Evolutionary conservation across 306 rosid genomes (phyloP), one percentile per base, ranked within the genome.

Genomic region (Cicer chorassanicum): DNA sequence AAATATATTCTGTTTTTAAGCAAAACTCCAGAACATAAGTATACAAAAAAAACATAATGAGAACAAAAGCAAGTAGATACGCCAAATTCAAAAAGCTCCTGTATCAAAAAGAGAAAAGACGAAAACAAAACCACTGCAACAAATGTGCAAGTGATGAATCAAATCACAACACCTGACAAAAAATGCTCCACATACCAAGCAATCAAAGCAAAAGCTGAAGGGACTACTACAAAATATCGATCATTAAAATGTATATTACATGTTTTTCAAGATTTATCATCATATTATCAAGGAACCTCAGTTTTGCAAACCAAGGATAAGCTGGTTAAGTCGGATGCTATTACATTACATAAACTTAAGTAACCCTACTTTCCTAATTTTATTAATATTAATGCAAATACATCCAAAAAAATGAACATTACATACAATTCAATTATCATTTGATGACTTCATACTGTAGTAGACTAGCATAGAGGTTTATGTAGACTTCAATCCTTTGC

Each of bases 1-100:
- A 85, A 69, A 85, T 82, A 80, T 76, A 85, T 62, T 82, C 70
- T 78, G 82, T 84, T 80, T 78, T 80, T 75, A 68, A 88, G 87
- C 76, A 84, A 77, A 76, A 78, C 70, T 76, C 68, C 86, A 83
- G 40, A 83, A 78, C 18, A 76, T 60, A 77, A 74, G 16, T 70
- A 85, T 68, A 75, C 75, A 36, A 80, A 70, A 24, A 46, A 76
- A 78, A 39, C 29, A 49, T 16, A 44, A 48, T n/a, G 18, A 69
- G 44, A 79, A 62, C 63, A 55, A 55, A 45, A 59, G 43, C 53
- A 67, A 40, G 68, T 77, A 74, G 15, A 67, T 29, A 69, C 46
- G 14, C 15, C 39, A 76, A 51, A 34, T 24, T n/a, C 71, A 59
- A 63, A 12, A 70, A 63, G 9, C 43, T 67, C 41, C 45, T 9